Conservation (phyloP, 257 asterid genomes). For the Nicotiana tabacum region DNA sequence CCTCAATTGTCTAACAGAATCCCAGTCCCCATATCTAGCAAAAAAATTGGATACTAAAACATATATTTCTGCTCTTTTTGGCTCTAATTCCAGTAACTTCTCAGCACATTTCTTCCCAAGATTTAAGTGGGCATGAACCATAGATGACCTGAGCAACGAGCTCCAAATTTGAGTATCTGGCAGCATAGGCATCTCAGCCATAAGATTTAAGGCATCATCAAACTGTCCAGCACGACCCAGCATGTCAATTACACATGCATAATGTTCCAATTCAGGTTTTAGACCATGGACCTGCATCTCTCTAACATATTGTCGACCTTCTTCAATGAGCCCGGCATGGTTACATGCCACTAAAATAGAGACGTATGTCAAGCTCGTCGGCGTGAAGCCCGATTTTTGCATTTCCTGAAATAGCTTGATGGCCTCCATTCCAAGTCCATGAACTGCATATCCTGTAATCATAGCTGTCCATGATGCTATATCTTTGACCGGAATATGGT, state of each 20-base stretch:
- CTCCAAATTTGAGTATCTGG: constrained; percentile 29
- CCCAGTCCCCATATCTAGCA: constrained; percentile 29
- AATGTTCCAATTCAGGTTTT: constrained; percentile 29
- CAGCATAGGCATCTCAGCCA: constrained; percentile 23
- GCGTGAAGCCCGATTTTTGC: constrained; percentile 17
- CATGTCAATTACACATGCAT: constrained; percentile 32
- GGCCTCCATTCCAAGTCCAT: constrained; percentile 29
- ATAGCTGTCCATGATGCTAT: constrained; percentile 25
- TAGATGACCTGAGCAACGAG: constrained; percentile 30
- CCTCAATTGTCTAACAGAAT: constrained; percentile 21
- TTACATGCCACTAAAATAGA: constrained; percentile 29
- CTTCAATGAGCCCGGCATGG: constrained; percentile 27
- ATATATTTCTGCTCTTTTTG: constrained; percentile 26
- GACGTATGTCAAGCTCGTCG: constrained; percentile 19
- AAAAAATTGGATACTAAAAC: constrained; percentile 27
- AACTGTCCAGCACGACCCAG: constrained; percentile 34
- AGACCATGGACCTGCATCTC: constrained; percentile 23
- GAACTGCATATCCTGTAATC: constrained; percentile 31
- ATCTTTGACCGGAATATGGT: constrained; percentile 17
- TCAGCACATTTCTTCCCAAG: constrained; percentile 22
- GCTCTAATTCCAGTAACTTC: constrained; percentile 22
- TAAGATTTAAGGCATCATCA: constrained; percentile 21
- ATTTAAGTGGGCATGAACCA: constrained; percentile 8
- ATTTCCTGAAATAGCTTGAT: constrained; percentile 17
- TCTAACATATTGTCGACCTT: constrained; percentile 20